phyloP scores from a whole-genome alignment of 2,329 filamentous ascomycete species.

The Sporothrix curviconia region DNA sequence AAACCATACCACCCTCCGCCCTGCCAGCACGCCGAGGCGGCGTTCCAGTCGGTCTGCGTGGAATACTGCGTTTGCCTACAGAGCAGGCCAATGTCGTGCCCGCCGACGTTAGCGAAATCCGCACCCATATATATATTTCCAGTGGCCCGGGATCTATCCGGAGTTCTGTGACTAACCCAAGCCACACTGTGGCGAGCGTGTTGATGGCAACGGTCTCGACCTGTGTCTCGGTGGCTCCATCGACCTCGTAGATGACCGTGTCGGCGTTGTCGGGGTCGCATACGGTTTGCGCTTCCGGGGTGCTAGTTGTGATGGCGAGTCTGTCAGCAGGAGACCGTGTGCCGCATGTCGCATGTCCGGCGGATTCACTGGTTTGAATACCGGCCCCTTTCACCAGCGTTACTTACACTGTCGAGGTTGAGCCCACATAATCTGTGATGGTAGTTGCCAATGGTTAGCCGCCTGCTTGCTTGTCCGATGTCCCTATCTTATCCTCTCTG shows the following conservation, averaged over 20 bases:
- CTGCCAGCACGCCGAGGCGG: constrained; percentile 21
- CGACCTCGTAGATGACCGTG: constrained; percentile 17
- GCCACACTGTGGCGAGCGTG: constrained; percentile 19
- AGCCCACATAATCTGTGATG: constrained; percentile 16
- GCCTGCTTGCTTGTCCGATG: too few species aligned
- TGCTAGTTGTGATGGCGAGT: constrained; percentile 9
- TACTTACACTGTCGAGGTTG: constrained; percentile 20
- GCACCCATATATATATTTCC: neutral
- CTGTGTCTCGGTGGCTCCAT: constrained; percentile 16
- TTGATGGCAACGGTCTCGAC: constrained; percentile 18
- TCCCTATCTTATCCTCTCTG: neutral
- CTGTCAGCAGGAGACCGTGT: constrained; percentile 3
- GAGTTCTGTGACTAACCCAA: constrained; percentile 19
- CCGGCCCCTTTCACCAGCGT: too few species aligned
- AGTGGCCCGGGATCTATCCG: too few species aligned
- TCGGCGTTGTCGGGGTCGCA: constrained; percentile 17
- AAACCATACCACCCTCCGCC: constrained; percentile 21
- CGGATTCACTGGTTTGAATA: too few species aligned
- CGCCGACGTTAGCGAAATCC: neutral
- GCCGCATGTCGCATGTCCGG: neutral
- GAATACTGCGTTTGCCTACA: constrained; percentile 21
- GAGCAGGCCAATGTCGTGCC: neutral
- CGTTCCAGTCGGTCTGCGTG: constrained; percentile 19
- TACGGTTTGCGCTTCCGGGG: constrained; percentile 21
- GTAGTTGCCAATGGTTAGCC: neutral